phyloP scores from a whole-genome alignment of 768 basidiomycete species.

The Cystofilobasidium capitatum region DNA sequence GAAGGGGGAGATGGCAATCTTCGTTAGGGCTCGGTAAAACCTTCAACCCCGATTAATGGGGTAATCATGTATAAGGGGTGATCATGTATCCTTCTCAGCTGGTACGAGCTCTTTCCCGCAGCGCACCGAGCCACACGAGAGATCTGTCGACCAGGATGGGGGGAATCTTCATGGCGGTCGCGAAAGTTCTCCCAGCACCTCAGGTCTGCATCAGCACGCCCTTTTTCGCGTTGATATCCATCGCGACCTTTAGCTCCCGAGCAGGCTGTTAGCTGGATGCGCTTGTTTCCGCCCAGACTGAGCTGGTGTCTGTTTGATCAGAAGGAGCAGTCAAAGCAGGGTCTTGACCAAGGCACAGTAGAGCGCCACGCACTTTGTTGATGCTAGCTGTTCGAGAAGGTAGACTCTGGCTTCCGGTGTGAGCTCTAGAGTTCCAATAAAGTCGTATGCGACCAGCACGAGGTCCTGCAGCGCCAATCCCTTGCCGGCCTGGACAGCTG shows the following conservation, averaged over 20 bases:
- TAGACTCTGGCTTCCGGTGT: slow-evolving; percentile 80
- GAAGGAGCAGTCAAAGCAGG: no score
- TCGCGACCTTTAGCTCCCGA: slow-evolving; percentile 85
- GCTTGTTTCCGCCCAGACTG: slow-evolving; percentile 86
- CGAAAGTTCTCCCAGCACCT: no score
- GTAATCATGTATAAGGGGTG: no score
- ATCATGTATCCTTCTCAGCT: no score
- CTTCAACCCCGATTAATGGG: no score
- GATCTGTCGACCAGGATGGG: no score
- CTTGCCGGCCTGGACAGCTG: slow-evolving; percentile 81
- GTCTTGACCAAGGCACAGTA: not conserved
- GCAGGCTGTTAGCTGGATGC: slow-evolving; percentile 84
- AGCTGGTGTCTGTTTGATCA: slow-evolving; percentile 74
- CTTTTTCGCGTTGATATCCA: slow-evolving; percentile 51
- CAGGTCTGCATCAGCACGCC: no score
- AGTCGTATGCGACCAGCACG: slow-evolving; percentile 82
- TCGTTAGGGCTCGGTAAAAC: no score
- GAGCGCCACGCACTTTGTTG: slow-evolving; percentile 67
- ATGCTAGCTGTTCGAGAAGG: slow-evolving; percentile 83
- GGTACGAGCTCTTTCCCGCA: no score
- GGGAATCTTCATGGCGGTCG: no score
- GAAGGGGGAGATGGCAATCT: no score
- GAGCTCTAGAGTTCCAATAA: slow-evolving; percentile 73
- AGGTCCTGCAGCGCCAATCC: slow-evolving; percentile 93
- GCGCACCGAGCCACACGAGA: no score